Base-by-base conservation (phyloP, 148 eudicot genomes). In the Salicornia ramosissima region DNA sequence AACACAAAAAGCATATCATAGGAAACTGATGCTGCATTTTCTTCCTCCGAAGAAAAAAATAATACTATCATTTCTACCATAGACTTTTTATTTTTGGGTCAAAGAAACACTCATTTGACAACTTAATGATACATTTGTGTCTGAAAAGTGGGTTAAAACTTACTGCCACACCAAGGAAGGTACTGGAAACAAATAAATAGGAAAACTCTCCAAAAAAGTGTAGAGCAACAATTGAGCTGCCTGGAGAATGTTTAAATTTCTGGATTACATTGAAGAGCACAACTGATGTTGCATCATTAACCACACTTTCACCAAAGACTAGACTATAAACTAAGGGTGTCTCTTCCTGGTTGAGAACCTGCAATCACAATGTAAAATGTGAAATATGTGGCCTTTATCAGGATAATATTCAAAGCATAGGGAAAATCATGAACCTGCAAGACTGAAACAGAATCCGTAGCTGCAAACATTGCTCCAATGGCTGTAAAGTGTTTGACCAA, bases 271-370 rank as follows among this genome's bases (percentile, higher is more conserved):
- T 86, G 72, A 91, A 91, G 65, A 88, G 90, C 72, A 91, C 97
- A 56, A 91, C 88, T 15, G 97, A 85, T 49, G 89, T 85, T 65
- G 97, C 97, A 81, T 91, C 97, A 78, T 91, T 91, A 39, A 91
- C 97, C 36, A 90, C 96, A 40, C 96, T 88, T 78, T 90, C 96
- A 66, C 96, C 96, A 75, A 90, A 90, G 12, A 86, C 94, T 72
- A 91, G 71, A 78, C 97, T 91, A 80, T 91, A 83, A 46, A 91
- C 81, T 11, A 86, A 79, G 31, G 94, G 97, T 26, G 91, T 88
- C 73, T 85, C 88, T 36, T 86, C 90, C 85, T 88, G 97, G 77
- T 88, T 84, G 78, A 91, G 97, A 74, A 88, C 88, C 97, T 91
- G 85, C 49, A 64, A 72, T 19, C 14, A 14, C 39, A 64, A 51